Evolutionary conservation across 2,329 filamentous ascomycete genomes (phyloP).

Genomic region (Penicillium sp.): DNA sequence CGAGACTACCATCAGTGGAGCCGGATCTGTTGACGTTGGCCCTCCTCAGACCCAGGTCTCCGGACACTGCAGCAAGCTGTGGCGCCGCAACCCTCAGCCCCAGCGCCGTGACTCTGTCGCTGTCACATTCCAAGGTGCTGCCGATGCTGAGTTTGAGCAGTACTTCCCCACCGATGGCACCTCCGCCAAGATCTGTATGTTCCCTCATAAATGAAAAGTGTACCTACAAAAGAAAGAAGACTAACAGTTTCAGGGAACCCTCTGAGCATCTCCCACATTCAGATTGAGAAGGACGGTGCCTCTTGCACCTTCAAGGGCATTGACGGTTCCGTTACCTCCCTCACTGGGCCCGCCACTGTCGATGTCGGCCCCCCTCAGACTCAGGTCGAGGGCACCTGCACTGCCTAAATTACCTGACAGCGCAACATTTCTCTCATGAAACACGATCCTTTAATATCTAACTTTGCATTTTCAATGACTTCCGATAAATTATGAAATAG

Average conservation of each 20-base stretch:
- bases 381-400: slow-evolving; percentile 24
- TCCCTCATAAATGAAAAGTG: neutral
- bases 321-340: slow-evolving; percentile 22
- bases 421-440: neutral
- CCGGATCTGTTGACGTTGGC: slow-evolving; percentile 29
- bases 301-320: slow-evolving; percentile 27
- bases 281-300: slow-evolving; percentile 6
- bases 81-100: neutral
- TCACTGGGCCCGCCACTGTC: slow-evolving; percentile 16
- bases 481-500: neutral
- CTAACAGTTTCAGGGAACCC: slow-evolving; percentile 16
- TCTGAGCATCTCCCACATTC: slow-evolving; percentile 29
- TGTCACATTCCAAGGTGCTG: slow-evolving; percentile 19
- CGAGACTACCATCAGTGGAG: slow-evolving; percentile 24
- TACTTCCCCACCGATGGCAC: slow-evolving; percentile 22
- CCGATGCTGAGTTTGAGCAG: slow-evolving; percentile 22
- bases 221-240: neutral
- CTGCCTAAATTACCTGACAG: neutral
- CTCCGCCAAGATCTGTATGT: slow-evolving; percentile 18
- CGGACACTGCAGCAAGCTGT: slow-evolving; percentile 5
- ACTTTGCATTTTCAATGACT: neutral
- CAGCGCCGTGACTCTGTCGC: neutral
- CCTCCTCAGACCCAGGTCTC: slow-evolving; percentile 33
- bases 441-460: neutral
- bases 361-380: slow-evolving; percentile 32